Evolutionary conservation across 83 land plant species (phyloP).

Genomic region (Isoetes engelmannii): DNA sequence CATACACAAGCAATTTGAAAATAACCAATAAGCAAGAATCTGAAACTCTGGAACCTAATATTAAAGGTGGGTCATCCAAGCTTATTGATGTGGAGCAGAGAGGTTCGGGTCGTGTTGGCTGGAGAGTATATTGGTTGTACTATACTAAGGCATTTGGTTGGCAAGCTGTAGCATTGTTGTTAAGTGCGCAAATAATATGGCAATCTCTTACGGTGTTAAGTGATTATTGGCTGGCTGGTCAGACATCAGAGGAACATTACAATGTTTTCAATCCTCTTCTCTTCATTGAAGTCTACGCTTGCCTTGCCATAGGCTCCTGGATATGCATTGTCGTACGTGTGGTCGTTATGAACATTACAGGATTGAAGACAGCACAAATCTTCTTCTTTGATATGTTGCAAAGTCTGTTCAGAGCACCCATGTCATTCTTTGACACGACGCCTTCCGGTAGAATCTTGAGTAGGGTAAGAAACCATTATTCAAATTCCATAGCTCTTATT

Average conservation of each 20-base stretch:
- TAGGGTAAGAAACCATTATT: constrained; percentile 28
- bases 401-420: constrained; percentile 34
- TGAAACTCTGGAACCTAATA: constrained; percentile 4
- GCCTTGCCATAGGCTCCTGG: constrained; percentile 33
- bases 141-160: constrained; percentile 31
- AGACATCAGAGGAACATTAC: constrained; percentile 23
- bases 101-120: constrained; percentile 28
- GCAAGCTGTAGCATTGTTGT: constrained; percentile 19
- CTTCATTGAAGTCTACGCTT: constrained; percentile 27
- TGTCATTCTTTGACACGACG: constrained; percentile 44
- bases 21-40: background rate
- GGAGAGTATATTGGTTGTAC: constrained; percentile 30
- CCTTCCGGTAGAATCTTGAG: constrained; percentile 42
- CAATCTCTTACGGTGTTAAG: constrained; percentile 27
- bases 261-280: constrained; percentile 9
- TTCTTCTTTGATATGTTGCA: constrained; percentile 25
- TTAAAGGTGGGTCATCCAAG: constrained; percentile 7
- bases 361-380: constrained; percentile 32
- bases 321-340: constrained; percentile 23
- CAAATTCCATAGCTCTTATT: background rate
- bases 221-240: constrained; percentile 34
- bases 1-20: too few relatives aligned
- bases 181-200: constrained; percentile 27
- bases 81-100: constrained; percentile 36
- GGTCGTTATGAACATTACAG: constrained; percentile 21